Base-by-base conservation (phyloP, 2,329 filamentous ascomycete species). In the Pyrenophora tritici-repentis region DNA sequence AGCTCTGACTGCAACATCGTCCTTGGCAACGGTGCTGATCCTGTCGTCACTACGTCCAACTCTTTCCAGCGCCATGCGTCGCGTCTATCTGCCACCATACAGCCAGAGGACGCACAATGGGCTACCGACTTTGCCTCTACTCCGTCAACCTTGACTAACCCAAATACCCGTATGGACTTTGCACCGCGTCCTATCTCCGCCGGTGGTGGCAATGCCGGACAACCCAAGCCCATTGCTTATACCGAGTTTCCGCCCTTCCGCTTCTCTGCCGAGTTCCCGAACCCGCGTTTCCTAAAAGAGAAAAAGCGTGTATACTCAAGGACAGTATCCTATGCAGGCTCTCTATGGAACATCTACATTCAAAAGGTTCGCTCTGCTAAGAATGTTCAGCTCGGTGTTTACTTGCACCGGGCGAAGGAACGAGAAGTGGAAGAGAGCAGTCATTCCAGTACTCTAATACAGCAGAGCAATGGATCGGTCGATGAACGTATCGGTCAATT, bases 281-380 rank as follows among this genome's bases (percentile, higher is more conserved):
- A 81, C 54, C 81, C 82, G 1, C 74, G 79, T 13, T 75, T 79
- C 6, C 70, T 84, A 18, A 84, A 83, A 51, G 82, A 84, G 62
- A 83, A 81, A 71, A 84, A 83, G 64, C 74, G 82, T 0, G 79
- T 84, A 7, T 84, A 84, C 63, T 82, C 79, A 9, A 77, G 81
- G 26, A 84, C 82, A 2, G 80, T 84, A 4, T 84, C 82, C 60
- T 85, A 85, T 53, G 81, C 81, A 3, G 82, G 82, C 2, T 80
- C 77, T 14, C 69, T 83, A 13, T 85, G 82, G 82, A 85, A 85
- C 57, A 80, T 85, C n/a, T 85, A 84, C 64, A 83, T 85, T 9
- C 82, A 84, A 59, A 83, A 83, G 53, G 79, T 83, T 2, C 76
- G 79, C 7, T 81, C 79, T 0, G 75, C 76, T 2, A 82, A 83